Evolutionary conservation across 1,284 basidiomycete genomes (phyloP), one percentile per base, ranked within the genome.

Genomic region (Irpex sp.): DNA sequence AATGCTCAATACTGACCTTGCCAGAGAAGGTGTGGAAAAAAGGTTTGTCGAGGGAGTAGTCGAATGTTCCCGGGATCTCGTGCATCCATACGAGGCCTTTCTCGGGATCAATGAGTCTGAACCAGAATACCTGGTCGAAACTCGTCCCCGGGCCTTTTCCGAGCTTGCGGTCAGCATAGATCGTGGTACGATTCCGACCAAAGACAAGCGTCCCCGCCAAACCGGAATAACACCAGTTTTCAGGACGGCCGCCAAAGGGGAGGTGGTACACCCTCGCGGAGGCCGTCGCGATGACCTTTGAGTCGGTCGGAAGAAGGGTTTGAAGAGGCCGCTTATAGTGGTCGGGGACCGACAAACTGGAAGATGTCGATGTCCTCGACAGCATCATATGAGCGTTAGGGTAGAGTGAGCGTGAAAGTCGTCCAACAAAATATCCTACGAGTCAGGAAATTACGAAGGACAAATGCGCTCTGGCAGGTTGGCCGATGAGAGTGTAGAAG

Each of bases 11-110:
- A 71, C 72, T 8, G 26, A 95, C 94, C 78, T 91, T 87, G 52
- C 92, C 93, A 37, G 86, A 85, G 75, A 96, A 96, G 37, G 88
- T 84, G 76, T 97, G 95, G 79, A 97, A 97, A 80, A 96, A 97
- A 1, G 94, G 92, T 66, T 92, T 88, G 75, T 97, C 95, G 69
- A 92, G 84, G 69, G 88, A 86, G 76, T 96, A 98, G 62, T 88
- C 83, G 70, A 96, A 88, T 65, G 85, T 83, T 55, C 87, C 84
- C 4, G 92, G 93, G 54, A 97, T 81, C 70, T 90, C 89, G 75
- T 97, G 94, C 74, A 91, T 86, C 96, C 96, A 98, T 15, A 94
- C 85, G 47, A 93, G 67, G 34, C 73, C 86, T 68, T 91, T 86
- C 37, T 84, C 83, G 73, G 83, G 78, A 65, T 95, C 85, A 65